Percentiles rank a stretch among this genome's conserved stretches.
Evolutionary conservation across 2,329 filamentous ascomycete genomes (phyloP).

Genomic region (Microcera coccophila): DNA sequence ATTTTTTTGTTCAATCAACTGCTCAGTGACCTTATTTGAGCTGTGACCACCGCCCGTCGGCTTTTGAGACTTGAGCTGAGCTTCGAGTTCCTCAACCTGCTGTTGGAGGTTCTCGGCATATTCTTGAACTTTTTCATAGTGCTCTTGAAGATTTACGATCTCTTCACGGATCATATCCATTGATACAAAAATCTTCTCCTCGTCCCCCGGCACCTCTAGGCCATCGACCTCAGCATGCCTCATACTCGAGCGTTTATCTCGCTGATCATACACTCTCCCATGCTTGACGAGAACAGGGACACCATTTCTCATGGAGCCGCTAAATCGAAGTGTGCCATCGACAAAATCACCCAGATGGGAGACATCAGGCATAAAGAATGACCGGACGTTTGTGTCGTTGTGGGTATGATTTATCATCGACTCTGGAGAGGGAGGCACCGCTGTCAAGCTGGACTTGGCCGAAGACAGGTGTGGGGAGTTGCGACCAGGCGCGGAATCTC

Average conservation of each 20-base stretch:
- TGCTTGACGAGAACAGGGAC: conserved; percentile 55
- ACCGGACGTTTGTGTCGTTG: conserved; percentile 44
- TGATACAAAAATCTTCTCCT: conserved; percentile 57
- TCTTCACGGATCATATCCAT: conserved; percentile 60
- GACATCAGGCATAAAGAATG: conserved; percentile 53
- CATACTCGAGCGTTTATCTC: conserved; percentile 30
- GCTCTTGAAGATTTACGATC: conserved; percentile 52
- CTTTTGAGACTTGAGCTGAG: conserved; percentile 46
- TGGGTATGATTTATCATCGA: conserved; percentile 32
- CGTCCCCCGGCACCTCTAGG: conserved; percentile 49
- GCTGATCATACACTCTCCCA: conserved; percentile 46
- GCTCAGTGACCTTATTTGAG: conserved; percentile 43
- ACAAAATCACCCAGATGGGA: conserved; percentile 56
- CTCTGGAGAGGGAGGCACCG: conserved; percentile 38
- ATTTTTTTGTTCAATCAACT: conserved; percentile 50
- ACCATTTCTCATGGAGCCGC: conserved; percentile 48
- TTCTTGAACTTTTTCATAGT: conserved; percentile 52
- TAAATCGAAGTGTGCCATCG: conserved; percentile 51
- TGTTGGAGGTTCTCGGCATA: conserved; percentile 52
- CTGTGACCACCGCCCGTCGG: conserved; percentile 38
- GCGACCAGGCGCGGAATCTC: conserved; percentile 21
- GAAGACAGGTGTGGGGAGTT: conserved; percentile 36
- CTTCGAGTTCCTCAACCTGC: conserved; percentile 48
- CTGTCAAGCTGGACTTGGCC: conserved; percentile 40
- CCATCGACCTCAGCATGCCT: conserved; percentile 49